These are phyloP conservation scores for Candida ovalis DNA, from an alignment of 805 yeast genomes.

Conservation along the genomic window DNA sequence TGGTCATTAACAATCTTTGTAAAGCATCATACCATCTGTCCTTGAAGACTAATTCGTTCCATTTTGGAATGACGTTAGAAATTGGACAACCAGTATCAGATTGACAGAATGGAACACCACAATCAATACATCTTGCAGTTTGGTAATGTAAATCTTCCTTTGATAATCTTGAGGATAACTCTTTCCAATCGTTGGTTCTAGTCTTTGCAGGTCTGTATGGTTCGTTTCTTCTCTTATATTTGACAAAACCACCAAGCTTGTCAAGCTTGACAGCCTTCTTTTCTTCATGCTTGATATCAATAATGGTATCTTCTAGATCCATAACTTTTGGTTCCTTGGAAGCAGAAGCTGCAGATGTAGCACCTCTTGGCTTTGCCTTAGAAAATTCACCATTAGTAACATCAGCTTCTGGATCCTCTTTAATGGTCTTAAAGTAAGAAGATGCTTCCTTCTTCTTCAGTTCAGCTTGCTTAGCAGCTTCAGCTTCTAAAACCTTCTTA, in stretches of 20 bases:
- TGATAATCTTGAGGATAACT: constrained; percentile 73
- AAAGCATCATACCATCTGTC: constrained; percentile 94
- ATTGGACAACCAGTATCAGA: constrained; percentile 98
- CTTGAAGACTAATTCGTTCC: constrained; percentile 94
- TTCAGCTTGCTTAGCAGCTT: constrained; percentile 59
- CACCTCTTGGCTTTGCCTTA: constrained; percentile 48
- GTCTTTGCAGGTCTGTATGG: constrained; percentile 73
- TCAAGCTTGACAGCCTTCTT: constrained; percentile 66
- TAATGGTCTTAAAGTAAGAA: constrained; percentile 62
- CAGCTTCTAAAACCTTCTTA: constrained; percentile 81
- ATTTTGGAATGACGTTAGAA: constrained; percentile 94
- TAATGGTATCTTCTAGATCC: constrained; percentile 86
- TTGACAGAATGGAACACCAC: constrained; percentile 99
- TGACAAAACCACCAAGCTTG: constrained; percentile 87
- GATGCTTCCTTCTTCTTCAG: constrained; percentile 65
- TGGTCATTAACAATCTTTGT: constrained; percentile 88
- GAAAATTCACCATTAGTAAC: constrained; percentile 85
- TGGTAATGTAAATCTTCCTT: constrained; percentile 85
- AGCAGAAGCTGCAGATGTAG: constrained; percentile 27
- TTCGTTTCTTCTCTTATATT: constrained; percentile 86
- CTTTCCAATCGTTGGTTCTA: constrained; percentile 90
- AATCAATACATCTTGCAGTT: constrained; percentile 98
- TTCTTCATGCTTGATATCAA: constrained; percentile 62
- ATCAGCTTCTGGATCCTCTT: constrained; percentile 81
- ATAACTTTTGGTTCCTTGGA: constrained; percentile 73